Evolutionary conservation across 331 rosid species (phyloP).

Genomic region (Prunus yedoensis): DNA sequence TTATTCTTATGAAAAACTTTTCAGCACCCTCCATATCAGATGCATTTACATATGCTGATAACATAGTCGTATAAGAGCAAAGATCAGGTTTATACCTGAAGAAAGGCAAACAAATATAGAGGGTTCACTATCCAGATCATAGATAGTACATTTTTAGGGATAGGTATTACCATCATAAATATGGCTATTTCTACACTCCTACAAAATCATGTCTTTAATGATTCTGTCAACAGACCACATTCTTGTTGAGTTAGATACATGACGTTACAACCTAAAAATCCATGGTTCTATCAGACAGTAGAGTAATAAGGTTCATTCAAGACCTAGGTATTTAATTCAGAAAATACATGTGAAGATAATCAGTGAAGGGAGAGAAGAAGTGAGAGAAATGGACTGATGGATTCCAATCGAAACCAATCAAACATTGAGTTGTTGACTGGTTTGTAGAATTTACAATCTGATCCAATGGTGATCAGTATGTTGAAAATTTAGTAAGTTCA

Average conservation of each 20-base stretch:
- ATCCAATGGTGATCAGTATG: neutral
- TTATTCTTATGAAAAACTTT: slow-evolving; percentile 68
- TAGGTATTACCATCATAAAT: neutral
- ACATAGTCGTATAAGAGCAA: slow-evolving; percentile 87
- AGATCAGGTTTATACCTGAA: slow-evolving; percentile 77
- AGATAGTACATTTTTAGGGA: neutral
- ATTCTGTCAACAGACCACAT: neutral
- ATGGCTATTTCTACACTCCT: slow-evolving; percentile 3
- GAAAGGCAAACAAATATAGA: slow-evolving; percentile 6
- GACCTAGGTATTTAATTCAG: neutral
- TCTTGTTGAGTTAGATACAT: neutral
- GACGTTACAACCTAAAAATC: neutral
- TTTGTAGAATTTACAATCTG: neutral
- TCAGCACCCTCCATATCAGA: slow-evolving; percentile 95
- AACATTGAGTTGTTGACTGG: neutral
- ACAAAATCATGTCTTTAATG: neutral
- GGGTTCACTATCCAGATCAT: neutral
- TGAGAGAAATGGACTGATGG: neutral
- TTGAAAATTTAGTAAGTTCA: no score
- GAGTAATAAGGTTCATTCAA: neutral
- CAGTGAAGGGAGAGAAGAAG: neutral
- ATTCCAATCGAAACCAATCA: neutral
- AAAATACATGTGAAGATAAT: neutral
- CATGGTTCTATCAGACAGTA: neutral
- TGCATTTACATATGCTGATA: slow-evolving; percentile 86